Base-by-base conservation (phyloP, 208 protist species). In the Herpetomonas muscarum region DNA sequence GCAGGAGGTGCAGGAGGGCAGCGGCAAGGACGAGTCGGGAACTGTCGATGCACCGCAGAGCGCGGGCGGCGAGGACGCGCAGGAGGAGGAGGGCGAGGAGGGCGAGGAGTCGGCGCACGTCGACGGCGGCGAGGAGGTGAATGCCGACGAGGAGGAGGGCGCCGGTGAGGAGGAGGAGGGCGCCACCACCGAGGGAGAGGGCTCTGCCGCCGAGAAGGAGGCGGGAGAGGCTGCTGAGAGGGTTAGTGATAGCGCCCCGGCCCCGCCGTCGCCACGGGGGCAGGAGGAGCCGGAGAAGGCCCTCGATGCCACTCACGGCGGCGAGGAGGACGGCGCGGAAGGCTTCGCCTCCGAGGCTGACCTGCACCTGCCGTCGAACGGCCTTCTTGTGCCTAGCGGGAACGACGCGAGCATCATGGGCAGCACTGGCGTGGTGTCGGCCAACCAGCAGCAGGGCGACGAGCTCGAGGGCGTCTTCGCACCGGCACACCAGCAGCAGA, bases 381-480 rank as follows among this genome's bases (percentile, higher is more conserved):
- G n/a, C n/a, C n/a, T n/a, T n/a, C n/a, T n/a, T n/a, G n/a, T n/a
- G n/a, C n/a, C n/a, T n/a, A n/a, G n/a, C n/a, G n/a, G n/a, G n/a
- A n/a, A n/a, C 13, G 9, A 13, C 34, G 34, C 6, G 13, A 39
- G 34, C 34, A 39, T 5, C 19, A 5, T 4, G 4, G 15, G 41
- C 41, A 19, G 41, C 9, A 22, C 22, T 19, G 7, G 15, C 41
- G 15, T 9, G 10, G 41, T 9, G 15, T 19, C 22, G 15, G 15
- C 41, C 41, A 6, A 22, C 17, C 10, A 19, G 41, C 41, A 22
- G 10, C 15, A 46, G 19, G 70, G 65, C 21, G 51, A 44, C 50
- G 65, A 68, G 17, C 41, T 59, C 28, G 59, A 62, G 26, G 62
- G 41, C 6, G 37, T 32, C 24, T 60, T 60, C 31, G 29, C 36